Evolutionary conservation across 345 rosid species (phyloP).

Genomic region (Nasturtium officinale): DNA sequence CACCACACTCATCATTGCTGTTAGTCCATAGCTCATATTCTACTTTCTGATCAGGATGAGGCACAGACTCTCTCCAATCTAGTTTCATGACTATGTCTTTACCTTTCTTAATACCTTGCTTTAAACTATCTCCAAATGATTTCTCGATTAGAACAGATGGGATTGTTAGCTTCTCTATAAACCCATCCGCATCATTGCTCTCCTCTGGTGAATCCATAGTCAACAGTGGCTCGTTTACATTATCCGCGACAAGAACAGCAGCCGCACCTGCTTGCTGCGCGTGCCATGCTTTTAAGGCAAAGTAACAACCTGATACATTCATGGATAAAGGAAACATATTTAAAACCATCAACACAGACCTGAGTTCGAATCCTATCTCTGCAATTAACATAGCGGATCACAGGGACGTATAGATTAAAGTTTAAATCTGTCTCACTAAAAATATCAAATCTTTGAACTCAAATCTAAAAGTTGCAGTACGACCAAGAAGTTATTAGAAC

Average conservation of each 20-base stretch:
- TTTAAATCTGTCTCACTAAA: background rate
- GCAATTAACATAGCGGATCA: background rate
- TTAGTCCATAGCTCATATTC: constrained; percentile 96
- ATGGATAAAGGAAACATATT: background rate
- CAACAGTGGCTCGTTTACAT: constrained; percentile 68
- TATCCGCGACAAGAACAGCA: constrained; percentile 81
- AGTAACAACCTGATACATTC: constrained; percentile 66
- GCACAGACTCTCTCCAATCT: constrained; percentile 94
- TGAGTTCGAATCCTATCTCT: background rate
- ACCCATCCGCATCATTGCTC: constrained; percentile 58
- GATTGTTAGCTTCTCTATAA: constrained; percentile 69
- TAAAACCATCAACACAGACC: background rate
- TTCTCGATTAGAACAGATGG: constrained; percentile 85
- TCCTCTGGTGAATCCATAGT: constrained; percentile 91
- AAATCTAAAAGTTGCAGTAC: constrained; percentile 5
- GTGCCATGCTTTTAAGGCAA: constrained; percentile 83
- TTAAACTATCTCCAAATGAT: constrained; percentile 70
- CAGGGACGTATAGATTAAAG: background rate
- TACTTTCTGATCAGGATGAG: constrained; percentile 91
- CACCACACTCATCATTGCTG: constrained; percentile 94
- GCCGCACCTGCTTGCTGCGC: constrained; percentile 91
- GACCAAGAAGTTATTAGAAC: background rate
- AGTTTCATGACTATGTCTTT: constrained; percentile 64
- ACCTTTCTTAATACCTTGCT: constrained; percentile 61
- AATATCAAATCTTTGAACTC: constrained; percentile 7